These are phyloP conservation scores for Helotiales sp. DNA, from an alignment of 2,329 filamentous ascomycete genomes.

Conservation along the genomic window DNA sequence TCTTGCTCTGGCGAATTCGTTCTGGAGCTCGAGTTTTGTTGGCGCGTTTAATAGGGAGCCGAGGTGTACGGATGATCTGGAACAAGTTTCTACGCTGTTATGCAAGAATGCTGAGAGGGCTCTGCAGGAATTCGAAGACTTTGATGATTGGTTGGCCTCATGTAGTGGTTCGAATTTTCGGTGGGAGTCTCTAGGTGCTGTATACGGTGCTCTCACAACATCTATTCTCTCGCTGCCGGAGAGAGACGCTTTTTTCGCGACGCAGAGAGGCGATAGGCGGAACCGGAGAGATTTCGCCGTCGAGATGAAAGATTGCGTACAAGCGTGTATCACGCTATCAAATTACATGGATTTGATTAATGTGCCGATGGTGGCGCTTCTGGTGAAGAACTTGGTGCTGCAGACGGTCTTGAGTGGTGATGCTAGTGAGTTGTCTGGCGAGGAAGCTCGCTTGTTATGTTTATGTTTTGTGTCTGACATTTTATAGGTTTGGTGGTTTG, in stretches of 20 bases:
- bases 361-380: conserved; percentile 47
- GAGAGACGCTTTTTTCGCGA: conserved; percentile 36
- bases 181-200: conserved; percentile 42
- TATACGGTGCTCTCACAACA: conserved; percentile 35
- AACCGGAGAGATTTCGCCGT: conserved; percentile 37
- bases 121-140: conserved; percentile 38
- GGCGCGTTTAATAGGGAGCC: conserved; percentile 27
- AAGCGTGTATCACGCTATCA: conserved; percentile 46
- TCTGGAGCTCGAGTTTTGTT: conserved; percentile 34
- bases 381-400: conserved; percentile 44
- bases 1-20: conserved; percentile 27
- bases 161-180: conserved; percentile 39
- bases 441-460: neutral
- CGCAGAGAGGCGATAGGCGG: conserved; percentile 35
- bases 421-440: conserved; percentile 44
- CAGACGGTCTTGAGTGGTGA: conserved; percentile 49
- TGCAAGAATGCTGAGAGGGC: conserved; percentile 40
- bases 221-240: conserved; percentile 32
- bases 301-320: conserved; percentile 42
- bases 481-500: conserved; percentile 46
- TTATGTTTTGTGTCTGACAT: conserved; percentile 5
- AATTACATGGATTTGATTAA: conserved; percentile 46
- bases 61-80: conserved; percentile 31
- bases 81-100: conserved; percentile 35
- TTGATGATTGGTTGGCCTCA: conserved; percentile 38